Base-by-base conservation (phyloP, 2,329 filamentous ascomycete genomes). In the Thielaviopsis musarum region DNA sequence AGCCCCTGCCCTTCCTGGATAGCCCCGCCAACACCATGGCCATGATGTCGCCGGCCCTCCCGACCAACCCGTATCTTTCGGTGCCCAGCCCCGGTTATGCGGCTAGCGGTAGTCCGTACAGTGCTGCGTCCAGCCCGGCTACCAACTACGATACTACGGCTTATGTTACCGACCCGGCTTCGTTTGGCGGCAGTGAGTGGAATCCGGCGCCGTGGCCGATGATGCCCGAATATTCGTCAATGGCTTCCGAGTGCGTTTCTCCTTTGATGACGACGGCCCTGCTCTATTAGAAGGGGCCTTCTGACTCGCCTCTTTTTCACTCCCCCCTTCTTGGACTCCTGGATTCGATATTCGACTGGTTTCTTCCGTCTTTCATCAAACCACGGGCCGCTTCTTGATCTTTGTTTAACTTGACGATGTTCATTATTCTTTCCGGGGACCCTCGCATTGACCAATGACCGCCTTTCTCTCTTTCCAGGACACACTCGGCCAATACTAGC, bases 161-260 rank as follows among this genome's bases (percentile, higher is more conserved):
- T 34, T 61, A 61, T 24, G 26, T 61, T n/a, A 28, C 56, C 15
- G 59, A 61, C 51, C 49, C 30, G 30, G 30, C 55, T 55, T 52
- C 38, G n/a, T 61, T 61, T 22, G 52, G 34, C 9, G 34, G 30
- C 30, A 34, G 49, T 9, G 48, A 56, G 48, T 52, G 49, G 56
- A 34, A 34, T 34, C 30, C 30, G 10, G 30, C 45, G 34, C 56
- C 26, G 56, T 58, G 56, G 56, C 56, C 52, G 49, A 26, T 58
- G 48, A 26, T 58, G 28, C 48, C 56, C 26, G 56, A 58, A 49
- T 58, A 49, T 54, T 54, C 56, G 59, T 34, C 52, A 45, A 57
- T 61, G 52, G 59, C 56, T 52, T 52, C 59, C 52, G 59, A 61
- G 59, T 61, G 59, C 59, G 59, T 61, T 58, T 56, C 51, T 54